A percentile compares a stretch with the other conserved stretches of the same genome.
Evolutionary conservation across 2,329 filamentous ascomycete species (phyloP).

Genomic region (Sporothrix curviconia): DNA sequence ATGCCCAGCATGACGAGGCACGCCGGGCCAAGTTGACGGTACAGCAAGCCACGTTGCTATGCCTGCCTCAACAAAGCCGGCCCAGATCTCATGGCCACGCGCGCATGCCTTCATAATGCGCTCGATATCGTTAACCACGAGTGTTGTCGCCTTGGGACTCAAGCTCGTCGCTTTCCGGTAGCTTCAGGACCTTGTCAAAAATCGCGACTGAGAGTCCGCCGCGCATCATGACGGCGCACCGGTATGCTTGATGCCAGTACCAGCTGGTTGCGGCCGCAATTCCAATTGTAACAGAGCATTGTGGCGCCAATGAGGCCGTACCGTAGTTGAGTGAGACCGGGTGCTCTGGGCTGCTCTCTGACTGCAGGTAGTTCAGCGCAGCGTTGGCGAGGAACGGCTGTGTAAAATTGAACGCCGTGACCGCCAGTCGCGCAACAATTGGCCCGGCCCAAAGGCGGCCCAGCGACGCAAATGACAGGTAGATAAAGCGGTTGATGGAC

Average conservation of each 20-base stretch:
- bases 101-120: background rate
- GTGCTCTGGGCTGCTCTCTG: background rate
- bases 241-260: constrained; percentile 12
- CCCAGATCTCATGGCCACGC: background rate
- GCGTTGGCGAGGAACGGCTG: background rate
- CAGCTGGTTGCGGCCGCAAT: constrained; percentile 13
- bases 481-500: background rate
- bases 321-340: constrained; percentile 4
- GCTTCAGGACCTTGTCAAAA: constrained; percentile 9
- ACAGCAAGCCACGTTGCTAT: background rate
- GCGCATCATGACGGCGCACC: constrained; percentile 5
- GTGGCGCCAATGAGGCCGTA: constrained; percentile 13
- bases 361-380: background rate
- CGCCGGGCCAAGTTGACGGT: background rate
- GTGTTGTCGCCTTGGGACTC: constrained; percentile 3
- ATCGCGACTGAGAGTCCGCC: constrained; percentile 5
- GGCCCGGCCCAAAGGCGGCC: background rate
- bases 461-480: background rate
- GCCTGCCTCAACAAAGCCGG: background rate
- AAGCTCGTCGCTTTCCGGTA: background rate
- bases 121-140: constrained; percentile 1
- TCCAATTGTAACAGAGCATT: background rate
- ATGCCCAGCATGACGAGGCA: background rate
- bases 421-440: background rate
- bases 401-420: background rate